Conservation (phyloP, 768 basidiomycete genomes). For the Brasilioporus rufonigricans region DNA sequence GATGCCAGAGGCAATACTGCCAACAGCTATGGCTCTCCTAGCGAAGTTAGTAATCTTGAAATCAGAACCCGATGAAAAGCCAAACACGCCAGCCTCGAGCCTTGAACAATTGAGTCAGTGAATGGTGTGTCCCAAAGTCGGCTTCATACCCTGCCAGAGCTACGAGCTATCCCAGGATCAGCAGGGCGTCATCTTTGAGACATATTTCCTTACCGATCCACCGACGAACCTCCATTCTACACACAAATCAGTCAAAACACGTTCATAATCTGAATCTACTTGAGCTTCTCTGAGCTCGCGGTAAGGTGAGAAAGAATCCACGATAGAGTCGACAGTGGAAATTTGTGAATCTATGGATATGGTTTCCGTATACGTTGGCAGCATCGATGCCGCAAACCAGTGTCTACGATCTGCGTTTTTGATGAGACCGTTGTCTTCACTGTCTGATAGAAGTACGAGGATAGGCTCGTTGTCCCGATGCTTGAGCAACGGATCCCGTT, state of each 20-base stretch:
- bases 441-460: slow-evolving; percentile 19
- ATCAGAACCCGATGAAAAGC: slow-evolving; percentile 52
- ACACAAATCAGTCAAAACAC: slow-evolving; percentile 45
- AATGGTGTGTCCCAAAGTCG: not conserved
- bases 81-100: slow-evolving; percentile 58
- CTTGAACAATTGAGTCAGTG: slow-evolving; percentile 18
- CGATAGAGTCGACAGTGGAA: slow-evolving; percentile 34
- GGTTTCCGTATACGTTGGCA: slow-evolving; percentile 46
- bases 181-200: not conserved
- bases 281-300: slow-evolving; percentile 44
- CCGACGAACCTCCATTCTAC: slow-evolving; percentile 67
- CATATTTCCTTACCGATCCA: slow-evolving; percentile 45
- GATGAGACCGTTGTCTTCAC: slow-evolving; percentile 2
- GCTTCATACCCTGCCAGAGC: slow-evolving; percentile 54
- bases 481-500: slow-evolving; percentile 17
- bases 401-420: slow-evolving; percentile 3
- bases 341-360: slow-evolving; percentile 28
- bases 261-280: slow-evolving; percentile 48
- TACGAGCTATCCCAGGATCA: slow-evolving; percentile 42
- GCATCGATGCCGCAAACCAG: slow-evolving; percentile 38
- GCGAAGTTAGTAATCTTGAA: slow-evolving; percentile 50
- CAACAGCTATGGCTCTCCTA: slow-evolving; percentile 51
- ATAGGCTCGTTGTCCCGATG: slow-evolving; percentile 5
- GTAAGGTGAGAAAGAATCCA: slow-evolving; percentile 59
- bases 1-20: slow-evolving; percentile 58